A percentile compares a stretch with the other conserved stretches of the same genome.
phyloP scores from a whole-genome alignment of 2,329 filamentous ascomycete species.

The Drechslerella stenobrocha region DNA sequence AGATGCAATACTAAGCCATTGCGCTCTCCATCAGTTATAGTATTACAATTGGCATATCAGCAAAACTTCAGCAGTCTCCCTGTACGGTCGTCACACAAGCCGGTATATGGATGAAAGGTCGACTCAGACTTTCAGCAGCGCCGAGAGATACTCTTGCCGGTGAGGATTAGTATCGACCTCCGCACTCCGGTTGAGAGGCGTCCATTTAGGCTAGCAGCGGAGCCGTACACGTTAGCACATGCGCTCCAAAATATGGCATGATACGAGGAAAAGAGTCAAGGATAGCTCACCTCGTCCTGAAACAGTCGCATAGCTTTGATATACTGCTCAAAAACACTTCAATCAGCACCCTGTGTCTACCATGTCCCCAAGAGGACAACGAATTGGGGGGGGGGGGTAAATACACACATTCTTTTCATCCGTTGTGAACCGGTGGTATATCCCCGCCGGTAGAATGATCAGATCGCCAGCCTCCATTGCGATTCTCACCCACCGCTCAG shows the following conservation, averaged over 20 bases:
- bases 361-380: not conserved
- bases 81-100: too few species aligned
- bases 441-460: slow-evolving; percentile 89
- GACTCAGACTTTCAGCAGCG: slow-evolving; percentile 22
- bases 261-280: not conserved
- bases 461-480: slow-evolving; percentile 81
- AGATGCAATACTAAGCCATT: not conserved
- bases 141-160: slow-evolving; percentile 72
- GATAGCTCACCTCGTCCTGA: slow-evolving; percentile 70
- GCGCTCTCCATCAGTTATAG: not conserved
- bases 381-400: not conserved
- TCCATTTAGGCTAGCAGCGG: slow-evolving; percentile 78
- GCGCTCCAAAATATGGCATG: not conserved
- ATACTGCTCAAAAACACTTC: slow-evolving; percentile 68
- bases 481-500: slow-evolving; percentile 88
- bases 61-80: too few species aligned
- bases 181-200: slow-evolving; percentile 76
- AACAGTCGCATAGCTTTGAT: slow-evolving; percentile 95
- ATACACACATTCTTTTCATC: slow-evolving; percentile 81
- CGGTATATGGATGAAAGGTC: too few species aligned
- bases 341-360: too few species aligned
- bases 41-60: too few species aligned
- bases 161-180: slow-evolving; percentile 78
- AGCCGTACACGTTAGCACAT: not conserved
- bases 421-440: slow-evolving; percentile 97